Percentiles rank a stretch among this genome's conserved stretches.
Evolutionary conservation across 352 stramenopile species (phyloP).

Genomic region (Blastocystis sp.): DNA sequence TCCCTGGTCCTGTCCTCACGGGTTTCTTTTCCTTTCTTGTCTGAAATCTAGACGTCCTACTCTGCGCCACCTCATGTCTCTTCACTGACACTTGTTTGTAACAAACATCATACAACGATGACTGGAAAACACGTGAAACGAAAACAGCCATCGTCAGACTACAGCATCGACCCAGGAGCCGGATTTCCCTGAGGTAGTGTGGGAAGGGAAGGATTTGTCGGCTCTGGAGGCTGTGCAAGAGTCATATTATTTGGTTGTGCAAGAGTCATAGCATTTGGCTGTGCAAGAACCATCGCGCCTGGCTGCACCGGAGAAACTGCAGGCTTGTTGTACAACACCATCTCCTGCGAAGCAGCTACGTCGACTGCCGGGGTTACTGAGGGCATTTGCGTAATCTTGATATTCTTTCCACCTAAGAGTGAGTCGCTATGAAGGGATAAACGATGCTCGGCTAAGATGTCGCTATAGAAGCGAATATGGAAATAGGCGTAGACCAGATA

Average conservation of each 20-base stretch:
- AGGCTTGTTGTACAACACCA: slow-evolving; percentile 37
- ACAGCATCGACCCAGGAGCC: background rate
- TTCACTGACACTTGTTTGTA: background rate
- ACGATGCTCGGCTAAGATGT: slow-evolving; percentile 36
- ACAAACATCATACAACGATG: background rate
- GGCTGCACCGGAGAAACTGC: background rate
- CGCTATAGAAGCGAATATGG: slow-evolving; percentile 27
- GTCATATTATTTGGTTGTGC: background rate
- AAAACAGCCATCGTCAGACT: background rate
- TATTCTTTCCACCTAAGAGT: background rate
- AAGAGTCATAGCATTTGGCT: background rate
- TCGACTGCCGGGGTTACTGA: background rate
- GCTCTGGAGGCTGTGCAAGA: background rate
- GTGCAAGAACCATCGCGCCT: background rate
- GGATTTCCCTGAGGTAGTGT: background rate
- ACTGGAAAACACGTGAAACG: slow-evolving; percentile 2
- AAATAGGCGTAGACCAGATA: slow-evolving; percentile 11
- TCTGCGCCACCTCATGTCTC: background rate
- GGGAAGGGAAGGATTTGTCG: background rate
- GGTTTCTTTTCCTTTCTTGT: slow-evolving; percentile 59
- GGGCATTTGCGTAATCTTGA: background rate
- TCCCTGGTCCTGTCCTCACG: slow-evolving; percentile 76
- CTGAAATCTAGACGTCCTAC: background rate
- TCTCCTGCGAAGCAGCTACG: background rate
- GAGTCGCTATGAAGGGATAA: background rate